Conservation (phyloP, 2,329 filamentous ascomycete genomes). For the Ceratocystis ficicola region DNA sequence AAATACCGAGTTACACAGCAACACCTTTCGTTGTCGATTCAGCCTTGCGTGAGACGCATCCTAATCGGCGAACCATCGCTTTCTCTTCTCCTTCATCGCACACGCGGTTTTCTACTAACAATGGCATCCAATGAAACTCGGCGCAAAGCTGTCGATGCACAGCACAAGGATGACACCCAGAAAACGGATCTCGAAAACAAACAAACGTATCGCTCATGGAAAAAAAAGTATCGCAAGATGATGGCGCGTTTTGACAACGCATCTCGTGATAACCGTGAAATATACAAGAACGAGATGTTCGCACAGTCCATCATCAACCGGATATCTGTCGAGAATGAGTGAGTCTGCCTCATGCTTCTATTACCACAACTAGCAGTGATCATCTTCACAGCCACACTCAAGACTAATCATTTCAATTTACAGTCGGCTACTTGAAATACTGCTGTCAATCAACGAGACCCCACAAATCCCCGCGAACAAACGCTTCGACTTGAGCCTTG, state of each 20-base stretch:
- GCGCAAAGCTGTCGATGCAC: constrained; percentile 20
- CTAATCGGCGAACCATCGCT: neutral
- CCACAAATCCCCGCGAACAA: constrained; percentile 62
- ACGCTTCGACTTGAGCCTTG: constrained; percentile 57
- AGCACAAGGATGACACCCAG: constrained; percentile 24
- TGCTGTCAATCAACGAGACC: constrained; percentile 80
- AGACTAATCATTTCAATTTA: constrained; percentile 23
- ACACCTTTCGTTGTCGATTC: neutral
- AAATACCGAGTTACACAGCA: neutral
- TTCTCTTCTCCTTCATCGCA: neutral
- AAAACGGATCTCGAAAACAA: constrained; percentile 38
- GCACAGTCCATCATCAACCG: constrained; percentile 70
- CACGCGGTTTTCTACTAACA: neutral
- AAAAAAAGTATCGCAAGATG: constrained; percentile 95
- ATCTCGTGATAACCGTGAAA: constrained; percentile 68
- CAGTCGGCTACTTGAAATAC: constrained; percentile 77
- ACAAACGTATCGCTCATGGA: constrained; percentile 55
- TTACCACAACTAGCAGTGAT: neutral
- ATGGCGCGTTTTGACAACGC: constrained; percentile 63
- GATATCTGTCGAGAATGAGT: constrained; percentile 89
- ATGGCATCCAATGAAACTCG: constrained; percentile 20
- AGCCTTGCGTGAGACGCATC: neutral
- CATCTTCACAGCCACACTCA: neutral
- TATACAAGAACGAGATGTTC: constrained; percentile 71
- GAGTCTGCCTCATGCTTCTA: constrained; percentile 30